phyloP scores from a whole-genome alignment of 2,329 filamentous ascomycete genomes.

The Beauveria sp. region DNA sequence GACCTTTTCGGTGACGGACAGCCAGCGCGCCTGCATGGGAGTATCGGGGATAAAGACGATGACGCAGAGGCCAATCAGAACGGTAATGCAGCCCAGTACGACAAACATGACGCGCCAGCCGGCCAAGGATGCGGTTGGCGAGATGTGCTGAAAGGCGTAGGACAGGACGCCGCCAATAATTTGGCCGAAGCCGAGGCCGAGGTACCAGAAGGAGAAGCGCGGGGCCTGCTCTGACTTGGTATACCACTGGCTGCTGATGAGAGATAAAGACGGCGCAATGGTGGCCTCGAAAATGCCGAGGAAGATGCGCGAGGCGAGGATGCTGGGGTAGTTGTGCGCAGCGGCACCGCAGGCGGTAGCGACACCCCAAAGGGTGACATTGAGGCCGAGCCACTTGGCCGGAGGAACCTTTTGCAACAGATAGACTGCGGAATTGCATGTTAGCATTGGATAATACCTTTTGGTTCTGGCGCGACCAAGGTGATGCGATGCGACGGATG shows the following conservation, averaged over 20 bases:
- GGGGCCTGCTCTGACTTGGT: slow-evolving; percentile 12
- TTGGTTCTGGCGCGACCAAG: background rate
- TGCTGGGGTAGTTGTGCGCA: slow-evolving; percentile 10
- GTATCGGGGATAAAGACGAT: slow-evolving; percentile 38
- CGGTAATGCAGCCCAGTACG: slow-evolving; percentile 34
- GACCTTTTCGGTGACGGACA: slow-evolving; percentile 25
- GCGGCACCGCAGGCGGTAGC: slow-evolving; percentile 11
- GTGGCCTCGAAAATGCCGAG: slow-evolving; percentile 13
- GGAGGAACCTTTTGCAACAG: slow-evolving; percentile 49
- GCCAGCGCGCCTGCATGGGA: slow-evolving; percentile 33
- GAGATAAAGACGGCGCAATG: slow-evolving; percentile 9
- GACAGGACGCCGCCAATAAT: slow-evolving; percentile 34
- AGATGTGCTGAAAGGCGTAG: slow-evolving; percentile 15
- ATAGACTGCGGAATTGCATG: slow-evolving; percentile 25
- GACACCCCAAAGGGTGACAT: slow-evolving; percentile 42
- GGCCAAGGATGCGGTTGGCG: slow-evolving; percentile 21
- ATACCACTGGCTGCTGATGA: slow-evolving; percentile 13
- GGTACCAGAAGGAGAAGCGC: slow-evolving; percentile 13
- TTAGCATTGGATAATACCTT: background rate
- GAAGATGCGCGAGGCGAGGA: slow-evolving; percentile 12
- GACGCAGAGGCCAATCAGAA: slow-evolving; percentile 30
- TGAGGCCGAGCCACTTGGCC: slow-evolving; percentile 45
- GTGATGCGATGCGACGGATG: background rate
- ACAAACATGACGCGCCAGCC: slow-evolving; percentile 41
- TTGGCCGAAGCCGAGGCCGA: slow-evolving; percentile 11